Evolutionary conservation across 148 eudicot genomes (phyloP), one percentile per base, ranked within the genome.

Genomic region (Chenopodium berlandieri): DNA sequence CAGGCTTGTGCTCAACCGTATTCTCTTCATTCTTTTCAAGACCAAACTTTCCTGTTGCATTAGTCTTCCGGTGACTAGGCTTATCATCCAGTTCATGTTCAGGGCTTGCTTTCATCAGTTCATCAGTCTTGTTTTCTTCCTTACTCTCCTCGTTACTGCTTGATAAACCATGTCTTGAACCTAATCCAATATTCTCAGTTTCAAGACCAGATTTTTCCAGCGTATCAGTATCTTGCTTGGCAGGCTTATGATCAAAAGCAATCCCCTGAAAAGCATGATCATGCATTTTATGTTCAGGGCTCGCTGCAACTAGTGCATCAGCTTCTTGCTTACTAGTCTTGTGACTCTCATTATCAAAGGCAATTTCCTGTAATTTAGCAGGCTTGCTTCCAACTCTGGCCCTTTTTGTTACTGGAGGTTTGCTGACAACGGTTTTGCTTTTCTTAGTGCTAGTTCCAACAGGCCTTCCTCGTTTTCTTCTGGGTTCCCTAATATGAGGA

Each of bases 401-500:
- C 80, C 93, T 80, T 76, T 82, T 85, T 74, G 90, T 81, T 75
- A 86, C 87, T 58, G 90, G 87, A 31, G 97, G 90, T 89, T 83
- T 91, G 70, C 64, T 87, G 79, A 75, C 81, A 40, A 62, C 78
- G 12, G 66, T 31, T 85, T 89, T 89, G n/a, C 88, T 79, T 83
- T 79, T 86, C 63, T 58, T 81, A 40, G 75, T 78, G 79, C 77
- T 82, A 19, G 76, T 58, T 71, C 83, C 85, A 75, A 80, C 82
- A n/a, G 92, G 88, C 68, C 94, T 83, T 71, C 91, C 95, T 83
- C 94, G 90, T 90, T 89, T 91, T 76, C 87, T 89, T 78, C 73
- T 85, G 4, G 80, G 88, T 37, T 84, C 87, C 72, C 80, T 87
- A 11, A 77, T 52, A 52, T 80, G 86, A 67, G 85, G 72, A 68